Evolutionary conservation across 2,329 filamentous ascomycete genomes (phyloP), one percentile per base, ranked within the genome.

Genomic region (Cordyceps cateniannulata): DNA sequence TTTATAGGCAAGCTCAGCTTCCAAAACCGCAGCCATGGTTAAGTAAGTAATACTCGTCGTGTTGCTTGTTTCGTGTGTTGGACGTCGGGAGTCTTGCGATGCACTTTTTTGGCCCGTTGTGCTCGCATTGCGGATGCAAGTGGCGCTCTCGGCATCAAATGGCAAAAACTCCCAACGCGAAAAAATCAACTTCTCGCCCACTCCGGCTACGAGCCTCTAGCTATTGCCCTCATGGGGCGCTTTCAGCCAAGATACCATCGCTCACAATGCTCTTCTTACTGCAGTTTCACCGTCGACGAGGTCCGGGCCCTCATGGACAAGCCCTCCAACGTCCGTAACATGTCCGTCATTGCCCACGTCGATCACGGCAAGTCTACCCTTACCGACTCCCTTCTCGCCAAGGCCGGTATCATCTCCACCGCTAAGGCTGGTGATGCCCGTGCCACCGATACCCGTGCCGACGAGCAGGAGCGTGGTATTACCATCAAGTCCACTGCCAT

Each of bases 401-500:
- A 96, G 83, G 93, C 93, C 75, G 95, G 95, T 93, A 99, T 99
- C 76, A 97, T 99, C 77, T 98, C 95, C 72, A 90, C 91, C 72
- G 91, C 91, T 73, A 98, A 98, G 84, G 95, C 95, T 72, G 95
- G 95, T 80, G 91, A 96, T 77, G 87, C 89, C 69, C 89, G 95
- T 80, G 96, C 93, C 77, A 99, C 93, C 73, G 95, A 99, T 81
- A 99, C 95, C 67, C 90, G 95, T 81, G 82, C 89, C 69, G 95
- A 99, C 78, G 95, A 99, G 80, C 95, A 99, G 84, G 95, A 99
- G 79, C 93, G 95, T 88, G 92, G 95, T 87, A 97, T 99, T 75
- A 99, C 95, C 72, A 99, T 99, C 88, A 99, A 99, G 89, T 99
- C 95, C 62, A 99, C 95, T 66, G 95, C 96, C 80, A 99, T 99